Conservation (phyloP, 768 basidiomycete species). For the Tylopilus sp. region DNA sequence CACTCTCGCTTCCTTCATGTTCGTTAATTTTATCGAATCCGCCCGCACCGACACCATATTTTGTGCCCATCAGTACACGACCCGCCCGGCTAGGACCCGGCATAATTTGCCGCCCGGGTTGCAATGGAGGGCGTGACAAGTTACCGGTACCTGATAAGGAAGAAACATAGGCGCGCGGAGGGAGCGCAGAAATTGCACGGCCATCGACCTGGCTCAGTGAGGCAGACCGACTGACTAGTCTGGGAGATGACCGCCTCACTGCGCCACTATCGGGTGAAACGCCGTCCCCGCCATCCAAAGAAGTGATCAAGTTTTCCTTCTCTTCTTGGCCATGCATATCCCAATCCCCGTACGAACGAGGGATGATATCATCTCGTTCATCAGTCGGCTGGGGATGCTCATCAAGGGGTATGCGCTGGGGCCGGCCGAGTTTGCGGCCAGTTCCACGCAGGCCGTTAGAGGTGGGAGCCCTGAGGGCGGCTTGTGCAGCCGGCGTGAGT, state of each 20-base stretch:
- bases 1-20: constrained; percentile 40
- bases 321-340: constrained; percentile 33
- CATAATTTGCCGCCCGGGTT: constrained; percentile 39
- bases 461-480: constrained; percentile 26
- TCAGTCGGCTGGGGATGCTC: constrained; percentile 28
- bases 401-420: constrained; percentile 38
- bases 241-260: constrained; percentile 24
- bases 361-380: constrained; percentile 35
- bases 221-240: constrained; percentile 29
- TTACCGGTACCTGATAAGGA: constrained; percentile 30
- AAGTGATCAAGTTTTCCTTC: constrained; percentile 38
- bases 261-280: constrained; percentile 24
- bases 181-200: constrained; percentile 31
- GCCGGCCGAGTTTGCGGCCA: constrained; percentile 32
- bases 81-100: constrained; percentile 47
- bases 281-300: constrained; percentile 25
- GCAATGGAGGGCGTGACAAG: constrained; percentile 40
- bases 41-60: constrained; percentile 28
- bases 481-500: constrained; percentile 29
- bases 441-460: constrained; percentile 35
- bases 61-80: constrained; percentile 44
- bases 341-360: constrained; percentile 29
- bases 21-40: constrained; percentile 51
- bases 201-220: constrained; percentile 34
- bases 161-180: constrained; percentile 32